Evolutionary conservation across 805 yeast species (phyloP).

Genomic region (Candida tallmaniae): DNA sequence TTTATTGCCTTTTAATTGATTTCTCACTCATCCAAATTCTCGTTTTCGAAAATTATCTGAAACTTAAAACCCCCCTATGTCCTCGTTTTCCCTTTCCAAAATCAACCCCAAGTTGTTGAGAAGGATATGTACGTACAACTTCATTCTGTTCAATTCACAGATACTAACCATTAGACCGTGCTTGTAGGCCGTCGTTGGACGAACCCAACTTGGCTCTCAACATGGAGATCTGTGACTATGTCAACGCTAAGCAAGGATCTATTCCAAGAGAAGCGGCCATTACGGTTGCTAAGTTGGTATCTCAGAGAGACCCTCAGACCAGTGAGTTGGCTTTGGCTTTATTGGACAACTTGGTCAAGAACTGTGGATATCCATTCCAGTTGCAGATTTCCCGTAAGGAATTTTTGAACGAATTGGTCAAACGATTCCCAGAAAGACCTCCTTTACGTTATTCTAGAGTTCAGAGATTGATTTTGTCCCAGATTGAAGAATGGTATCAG

Average conservation of each 20-base stretch:
- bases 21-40: neutral
- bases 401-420: conserved; percentile 87
- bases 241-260: conserved; percentile 88
- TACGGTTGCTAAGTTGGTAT: conserved; percentile 76
- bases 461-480: conserved; percentile 80
- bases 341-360: conserved; percentile 88
- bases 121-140: conserved; percentile 35
- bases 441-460: conserved; percentile 79
- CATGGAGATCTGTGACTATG: conserved; percentile 87
- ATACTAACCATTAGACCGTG: conserved; percentile 48
- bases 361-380: conserved; percentile 97
- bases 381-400: conserved; percentile 93
- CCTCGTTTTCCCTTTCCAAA: conserved; percentile 39
- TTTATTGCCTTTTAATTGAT: neutral
- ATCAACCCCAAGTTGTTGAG: conserved; percentile 44
- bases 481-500: conserved; percentile 96
- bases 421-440: conserved; percentile 91
- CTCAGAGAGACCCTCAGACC: conserved; percentile 79
- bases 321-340: conserved; percentile 78
- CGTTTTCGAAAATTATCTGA: too few species aligned
- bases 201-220: conserved; percentile 90
- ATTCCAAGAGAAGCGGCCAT: conserved; percentile 90
- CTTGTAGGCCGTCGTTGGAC: conserved; percentile 74
- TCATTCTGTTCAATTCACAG: neutral
- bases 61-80: too few species aligned